Conservation (phyloP, 2,329 filamentous ascomycete genomes). For the Endoconidiophora laricicola region DNA sequence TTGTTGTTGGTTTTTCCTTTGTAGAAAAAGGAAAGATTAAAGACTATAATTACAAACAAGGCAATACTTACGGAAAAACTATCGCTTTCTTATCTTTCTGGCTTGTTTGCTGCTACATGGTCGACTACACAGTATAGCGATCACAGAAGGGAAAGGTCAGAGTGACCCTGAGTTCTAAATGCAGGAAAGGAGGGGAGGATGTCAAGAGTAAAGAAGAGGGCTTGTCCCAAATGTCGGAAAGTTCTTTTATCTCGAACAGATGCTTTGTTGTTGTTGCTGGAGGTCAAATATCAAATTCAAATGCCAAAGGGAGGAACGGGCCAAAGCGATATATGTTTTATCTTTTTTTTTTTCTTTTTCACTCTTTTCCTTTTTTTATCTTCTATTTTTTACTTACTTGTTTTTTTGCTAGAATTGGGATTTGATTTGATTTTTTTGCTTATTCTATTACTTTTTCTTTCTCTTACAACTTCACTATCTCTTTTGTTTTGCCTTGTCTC, state of each 20-base stretch:
- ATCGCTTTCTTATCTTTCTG: too few species aligned
- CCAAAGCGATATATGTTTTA: conserved; percentile 15
- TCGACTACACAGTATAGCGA: too few species aligned
- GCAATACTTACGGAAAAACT: too few species aligned
- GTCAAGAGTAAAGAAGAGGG: too few species aligned
- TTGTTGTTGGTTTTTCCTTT: too few species aligned
- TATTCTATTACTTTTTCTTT: not conserved
- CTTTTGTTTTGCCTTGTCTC: conserved; percentile 13
- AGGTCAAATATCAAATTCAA: conserved; percentile 14
- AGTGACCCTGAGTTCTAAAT: too few species aligned
- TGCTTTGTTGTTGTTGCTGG: conserved; percentile 16
- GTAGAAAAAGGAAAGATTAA: too few species aligned
- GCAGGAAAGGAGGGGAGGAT: too few species aligned
- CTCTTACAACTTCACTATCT: conserved; percentile 9
- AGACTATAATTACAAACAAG: too few species aligned
- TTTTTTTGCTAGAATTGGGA: conserved; percentile 2
- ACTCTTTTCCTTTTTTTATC: conserved; percentile 12
- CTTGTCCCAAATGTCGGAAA: not conserved
- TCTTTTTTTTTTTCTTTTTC: conserved; percentile 14
- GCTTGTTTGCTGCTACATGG: too few species aligned
- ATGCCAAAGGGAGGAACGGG: conserved; percentile 22
- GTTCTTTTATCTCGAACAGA: conserved; percentile 1
- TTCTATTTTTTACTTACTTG: conserved; percentile 16
- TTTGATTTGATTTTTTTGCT: not conserved
- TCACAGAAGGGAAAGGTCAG: too few species aligned